Evolutionary conservation across 345 rosid genomes (phyloP).

Genomic region (Eucalyptus dawsonii): DNA sequence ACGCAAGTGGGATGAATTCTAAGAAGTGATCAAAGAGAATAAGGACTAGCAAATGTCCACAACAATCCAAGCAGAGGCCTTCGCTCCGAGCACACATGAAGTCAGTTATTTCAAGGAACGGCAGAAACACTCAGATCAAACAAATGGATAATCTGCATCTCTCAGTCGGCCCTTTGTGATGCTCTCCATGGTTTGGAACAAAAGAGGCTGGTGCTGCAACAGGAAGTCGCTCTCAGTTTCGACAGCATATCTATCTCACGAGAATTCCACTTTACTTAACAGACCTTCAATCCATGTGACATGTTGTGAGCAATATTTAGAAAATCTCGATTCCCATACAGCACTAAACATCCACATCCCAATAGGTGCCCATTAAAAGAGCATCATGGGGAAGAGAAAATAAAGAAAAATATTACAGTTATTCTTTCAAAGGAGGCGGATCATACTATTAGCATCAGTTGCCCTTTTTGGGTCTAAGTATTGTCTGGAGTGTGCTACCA

Average conservation of each 20-base stretch:
- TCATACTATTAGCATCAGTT: neutral
- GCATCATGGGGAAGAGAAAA: neutral
- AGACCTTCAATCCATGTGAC: constrained; percentile 95
- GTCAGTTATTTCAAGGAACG: neutral
- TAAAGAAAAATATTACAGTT: neutral
- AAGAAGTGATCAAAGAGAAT: neutral
- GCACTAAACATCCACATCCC: neutral
- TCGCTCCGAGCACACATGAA: neutral
- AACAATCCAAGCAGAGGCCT: neutral
- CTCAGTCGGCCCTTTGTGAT: constrained; percentile 74
- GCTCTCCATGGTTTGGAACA: constrained; percentile 87
- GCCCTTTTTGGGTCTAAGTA: neutral
- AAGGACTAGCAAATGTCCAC: neutral
- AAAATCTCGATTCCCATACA: constrained; percentile 68
- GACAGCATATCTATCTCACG: neutral
- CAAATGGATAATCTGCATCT: constrained; percentile 86
- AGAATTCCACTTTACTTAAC: neutral
- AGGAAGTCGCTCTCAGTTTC: neutral
- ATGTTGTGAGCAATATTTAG: constrained; percentile 84
- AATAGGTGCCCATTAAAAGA: neutral
- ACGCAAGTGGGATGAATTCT: neutral
- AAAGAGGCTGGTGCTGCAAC: constrained; percentile 80
- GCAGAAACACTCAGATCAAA: neutral
- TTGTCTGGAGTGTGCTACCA: neutral
- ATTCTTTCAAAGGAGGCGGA: neutral